These are phyloP conservation scores for Fusarium graminum DNA, from an alignment of 2,329 filamentous ascomycete genomes.

Conservation along the genomic window DNA sequence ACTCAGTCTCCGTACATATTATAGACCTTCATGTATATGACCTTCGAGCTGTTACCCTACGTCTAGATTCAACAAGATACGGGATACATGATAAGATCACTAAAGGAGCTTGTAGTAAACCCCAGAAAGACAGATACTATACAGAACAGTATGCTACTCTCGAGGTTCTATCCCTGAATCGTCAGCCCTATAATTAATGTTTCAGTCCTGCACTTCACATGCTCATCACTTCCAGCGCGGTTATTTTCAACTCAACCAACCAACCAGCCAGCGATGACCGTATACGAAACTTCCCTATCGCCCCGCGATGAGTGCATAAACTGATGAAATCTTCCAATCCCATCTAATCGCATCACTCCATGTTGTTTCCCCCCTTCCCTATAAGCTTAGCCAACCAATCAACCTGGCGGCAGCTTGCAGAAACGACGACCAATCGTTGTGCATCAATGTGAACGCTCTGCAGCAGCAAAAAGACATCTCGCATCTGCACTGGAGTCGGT, in stretches of 20 bases:
- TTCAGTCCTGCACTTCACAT: slow-evolving; percentile 23
- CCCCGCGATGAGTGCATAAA: slow-evolving; percentile 12
- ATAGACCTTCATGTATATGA: not conserved
- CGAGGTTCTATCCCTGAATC: slow-evolving; percentile 27
- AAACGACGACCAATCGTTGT: slow-evolving; percentile 33
- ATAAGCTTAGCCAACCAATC: slow-evolving; percentile 19
- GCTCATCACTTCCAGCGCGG: slow-evolving; percentile 3
- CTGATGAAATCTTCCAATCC: slow-evolving; percentile 23
- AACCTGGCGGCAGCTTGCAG: slow-evolving; percentile 32
- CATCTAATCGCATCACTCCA: slow-evolving; percentile 26
- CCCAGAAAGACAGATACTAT: not conserved
- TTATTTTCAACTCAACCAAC: slow-evolving; percentile 12
- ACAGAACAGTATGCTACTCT: slow-evolving; percentile 20
- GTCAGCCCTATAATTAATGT: slow-evolving; percentile 36
- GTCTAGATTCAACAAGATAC: not conserved
- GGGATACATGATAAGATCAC: not conserved
- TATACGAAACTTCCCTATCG: slow-evolving; percentile 1
- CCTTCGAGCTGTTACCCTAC: slow-evolving; percentile 17
- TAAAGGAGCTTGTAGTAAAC: not conserved
- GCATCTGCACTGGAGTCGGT: not conserved
- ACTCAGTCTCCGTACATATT: not conserved
- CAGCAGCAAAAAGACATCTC: slow-evolving; percentile 29
- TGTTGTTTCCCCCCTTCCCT: slow-evolving; percentile 13
- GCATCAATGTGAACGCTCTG: slow-evolving; percentile 4
- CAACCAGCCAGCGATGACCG: not conserved